Evolutionary conservation across 768 basidiomycete genomes (phyloP), one percentile per base, ranked within the genome.

Genomic region (Tricholoma matsutake): DNA sequence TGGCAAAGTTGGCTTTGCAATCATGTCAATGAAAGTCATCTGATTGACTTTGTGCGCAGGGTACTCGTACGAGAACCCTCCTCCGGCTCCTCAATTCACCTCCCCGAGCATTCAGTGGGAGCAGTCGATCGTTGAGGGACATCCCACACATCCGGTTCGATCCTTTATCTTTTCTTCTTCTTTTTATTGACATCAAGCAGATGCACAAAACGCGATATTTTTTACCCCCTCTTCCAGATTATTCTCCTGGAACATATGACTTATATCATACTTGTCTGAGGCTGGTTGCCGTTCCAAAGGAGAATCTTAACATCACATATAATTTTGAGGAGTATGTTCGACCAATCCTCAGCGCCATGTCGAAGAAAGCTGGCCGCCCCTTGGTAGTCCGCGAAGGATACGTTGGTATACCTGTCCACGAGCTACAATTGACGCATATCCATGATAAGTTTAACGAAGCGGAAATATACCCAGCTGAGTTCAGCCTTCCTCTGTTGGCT

Each of bases 91-190:
- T 0, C 66, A 72, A 5, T 79, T 84, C 41, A 60, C 68, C 4
- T 81, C 80, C 22, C 67, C 81, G 0, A 84, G 83, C 58, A 79
- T 86, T 11, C 79, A 75, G 35, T 86, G 85, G 85, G 83, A 86
- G 61, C 82, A 85, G 65, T 84, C 83, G 1, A 83, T 85, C 29
- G 81, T 84, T 18, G 83, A 85, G 67, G 83, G 84, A 0, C 85
- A 86, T 66, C 83, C 83, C 3, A 85, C 81, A 0, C 85, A 86
- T 69, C 83, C 85, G 14, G 84, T 84, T 63, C 61, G 75, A 64
- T 13, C 22, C 41, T 20, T n/a, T 18, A 11, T 10, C 34, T 22
- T 29, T 31, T 29, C n/a, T 14, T 37, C 13, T 39, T 57, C 45
- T 13, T 39, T 31, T 53, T 25, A 22, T 43, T 57, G 58, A 35